Evolutionary conservation across 192 early-diverging fungal species (phyloP).

Genomic region (Globomyces pollinis-pini): DNA sequence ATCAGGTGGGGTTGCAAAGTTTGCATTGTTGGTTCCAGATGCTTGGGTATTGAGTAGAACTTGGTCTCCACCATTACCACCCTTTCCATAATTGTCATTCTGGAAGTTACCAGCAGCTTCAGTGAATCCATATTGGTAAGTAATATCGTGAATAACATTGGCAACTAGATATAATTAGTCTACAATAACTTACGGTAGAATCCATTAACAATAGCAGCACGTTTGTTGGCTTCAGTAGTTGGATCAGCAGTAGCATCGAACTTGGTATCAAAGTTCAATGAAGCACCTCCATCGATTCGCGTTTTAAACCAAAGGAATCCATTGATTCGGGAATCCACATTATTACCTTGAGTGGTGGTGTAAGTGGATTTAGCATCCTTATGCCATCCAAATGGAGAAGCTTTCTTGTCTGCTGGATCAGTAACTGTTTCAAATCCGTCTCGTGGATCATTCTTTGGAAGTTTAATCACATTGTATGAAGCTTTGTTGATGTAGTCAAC

Average conservation of each 20-base stretch:
- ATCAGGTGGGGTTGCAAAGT: constrained; percentile 33
- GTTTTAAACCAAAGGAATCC: too few species aligned
- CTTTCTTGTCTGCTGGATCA: constrained; percentile 9
- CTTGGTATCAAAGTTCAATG: not conserved
- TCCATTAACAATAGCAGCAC: constrained; percentile 21
- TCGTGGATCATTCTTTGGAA: constrained; percentile 7
- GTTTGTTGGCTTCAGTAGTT: constrained; percentile 9
- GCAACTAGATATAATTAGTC: too few species aligned
- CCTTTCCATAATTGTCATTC: constrained; percentile 20
- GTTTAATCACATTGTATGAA: constrained; percentile 7
- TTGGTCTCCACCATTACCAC: constrained; percentile 33
- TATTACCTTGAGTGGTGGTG: constrained; percentile 18
- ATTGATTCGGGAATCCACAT: constrained; percentile 21
- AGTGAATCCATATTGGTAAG: constrained; percentile 27
- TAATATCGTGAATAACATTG: constrained; percentile 26
- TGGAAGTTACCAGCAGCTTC: constrained; percentile 34
- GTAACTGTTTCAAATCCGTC: constrained; percentile 6
- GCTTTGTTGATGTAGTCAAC: constrained; percentile 11
- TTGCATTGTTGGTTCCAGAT: constrained; percentile 34
- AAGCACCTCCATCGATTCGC: constrained; percentile 35
- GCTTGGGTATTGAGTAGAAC: constrained; percentile 50
- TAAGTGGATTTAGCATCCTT: constrained; percentile 16
- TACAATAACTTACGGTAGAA: too few species aligned
- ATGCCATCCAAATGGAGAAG: constrained; percentile 39
- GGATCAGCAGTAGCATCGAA: constrained; percentile 6